Conservation (phyloP, 306 rosid species). For the Rosa lucieae region DNA sequence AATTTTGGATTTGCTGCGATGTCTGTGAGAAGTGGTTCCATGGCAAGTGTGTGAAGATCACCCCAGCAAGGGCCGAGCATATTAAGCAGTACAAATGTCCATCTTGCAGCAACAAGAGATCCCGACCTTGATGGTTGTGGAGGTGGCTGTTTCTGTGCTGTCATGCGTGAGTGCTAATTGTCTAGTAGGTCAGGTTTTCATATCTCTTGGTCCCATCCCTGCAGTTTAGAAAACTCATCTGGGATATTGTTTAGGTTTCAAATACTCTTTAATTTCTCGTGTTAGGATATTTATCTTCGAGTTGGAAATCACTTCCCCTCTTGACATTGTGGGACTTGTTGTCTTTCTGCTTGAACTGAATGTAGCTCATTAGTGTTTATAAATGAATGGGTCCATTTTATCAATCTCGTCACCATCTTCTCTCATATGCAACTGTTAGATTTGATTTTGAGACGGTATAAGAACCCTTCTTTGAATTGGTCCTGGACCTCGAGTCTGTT, state of each 20-base stretch:
- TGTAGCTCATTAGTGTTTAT: no score
- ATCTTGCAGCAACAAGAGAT: slow-evolving; percentile 82
- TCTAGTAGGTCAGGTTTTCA: slow-evolving; percentile 40
- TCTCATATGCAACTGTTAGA: no score
- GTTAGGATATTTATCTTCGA: no score
- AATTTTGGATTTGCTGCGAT: slow-evolving; percentile 88
- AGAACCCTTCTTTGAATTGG: no score
- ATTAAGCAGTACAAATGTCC: slow-evolving; percentile 90
- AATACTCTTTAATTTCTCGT: slow-evolving; percentile 16
- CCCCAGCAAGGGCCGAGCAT: slow-evolving; percentile 79
- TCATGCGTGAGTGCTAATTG: slow-evolving; percentile 41
- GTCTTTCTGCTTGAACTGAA: no score
- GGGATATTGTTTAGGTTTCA: slow-evolving; percentile 28
- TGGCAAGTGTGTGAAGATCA: slow-evolving; percentile 87
- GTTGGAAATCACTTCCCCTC: no score
- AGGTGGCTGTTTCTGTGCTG: slow-evolving; percentile 15
- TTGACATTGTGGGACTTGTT: no score
- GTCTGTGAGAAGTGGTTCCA: slow-evolving; percentile 94
- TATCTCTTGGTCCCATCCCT: slow-evolving; percentile 24
- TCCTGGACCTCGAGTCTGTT: no score
- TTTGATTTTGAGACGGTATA: no score
- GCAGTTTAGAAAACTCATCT: slow-evolving; percentile 36
- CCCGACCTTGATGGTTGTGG: slow-evolving; percentile 41
- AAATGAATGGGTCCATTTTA: no score
- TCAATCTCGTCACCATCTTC: no score